These are phyloP conservation scores for Sporothrix curviconia DNA, from an alignment of 2,329 filamentous ascomycete genomes.

Conservation along the genomic window DNA sequence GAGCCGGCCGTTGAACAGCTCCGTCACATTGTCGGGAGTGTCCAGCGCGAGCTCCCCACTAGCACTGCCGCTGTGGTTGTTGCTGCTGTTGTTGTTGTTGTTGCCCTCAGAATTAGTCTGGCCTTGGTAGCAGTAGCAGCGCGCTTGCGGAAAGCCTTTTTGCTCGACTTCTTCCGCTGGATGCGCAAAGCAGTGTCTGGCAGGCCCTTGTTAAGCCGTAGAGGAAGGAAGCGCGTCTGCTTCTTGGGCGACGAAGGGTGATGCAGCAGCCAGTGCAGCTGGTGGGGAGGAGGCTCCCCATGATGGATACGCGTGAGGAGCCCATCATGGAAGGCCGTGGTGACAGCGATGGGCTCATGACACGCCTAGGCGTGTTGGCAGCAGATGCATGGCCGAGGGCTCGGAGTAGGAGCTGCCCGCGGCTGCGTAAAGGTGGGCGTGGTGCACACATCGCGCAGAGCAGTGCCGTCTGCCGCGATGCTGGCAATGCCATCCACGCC, in stretches of 20 bases:
- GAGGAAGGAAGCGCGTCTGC: slow-evolving; percentile 8
- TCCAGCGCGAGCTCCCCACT: slow-evolving; percentile 42
- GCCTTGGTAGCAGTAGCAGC: too few relatives aligned
- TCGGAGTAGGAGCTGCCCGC: slow-evolving; percentile 6
- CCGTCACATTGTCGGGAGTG: slow-evolving; percentile 52
- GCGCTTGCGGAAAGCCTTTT: not conserved
- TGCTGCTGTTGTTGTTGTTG: slow-evolving; percentile 24
- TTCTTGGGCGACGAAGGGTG: not conserved
- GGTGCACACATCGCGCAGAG: not conserved
- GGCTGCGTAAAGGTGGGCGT: slow-evolving; percentile 17
- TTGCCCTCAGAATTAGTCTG: not conserved
- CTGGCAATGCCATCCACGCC: not conserved
- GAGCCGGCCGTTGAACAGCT: slow-evolving; percentile 47
- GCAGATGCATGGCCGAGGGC: not conserved
- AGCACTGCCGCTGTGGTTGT: slow-evolving; percentile 21
- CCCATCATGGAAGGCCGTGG: not conserved
- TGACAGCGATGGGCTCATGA: not conserved
- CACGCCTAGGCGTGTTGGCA: not conserved
- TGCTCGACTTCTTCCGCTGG: slow-evolving; percentile 6
- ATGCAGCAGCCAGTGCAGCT: not conserved
- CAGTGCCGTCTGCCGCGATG: not conserved
- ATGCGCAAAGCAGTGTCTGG: not conserved
- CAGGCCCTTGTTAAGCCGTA: not conserved
- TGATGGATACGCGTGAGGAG: too few relatives aligned
- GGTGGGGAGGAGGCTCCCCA: too few relatives aligned